phyloP scores from a whole-genome alignment of 305 asterid species.

The Solanum hybrid region DNA sequence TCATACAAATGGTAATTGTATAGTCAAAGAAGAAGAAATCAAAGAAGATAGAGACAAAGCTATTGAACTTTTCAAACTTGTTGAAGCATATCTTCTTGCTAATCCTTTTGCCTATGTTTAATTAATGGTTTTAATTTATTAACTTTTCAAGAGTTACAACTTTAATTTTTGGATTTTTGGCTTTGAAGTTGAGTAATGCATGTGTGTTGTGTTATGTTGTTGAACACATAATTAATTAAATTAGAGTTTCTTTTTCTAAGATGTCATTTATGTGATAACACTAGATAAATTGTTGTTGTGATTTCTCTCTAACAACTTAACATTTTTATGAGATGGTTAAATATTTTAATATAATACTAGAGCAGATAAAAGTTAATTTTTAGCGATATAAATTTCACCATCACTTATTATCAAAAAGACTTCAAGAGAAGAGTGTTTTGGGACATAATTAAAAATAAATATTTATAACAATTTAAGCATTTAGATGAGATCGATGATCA shows the following conservation, averaged over 20 bases:
- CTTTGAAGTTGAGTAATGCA: not conserved
- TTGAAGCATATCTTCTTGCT: conserved; percentile 29
- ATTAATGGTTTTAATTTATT: not conserved
- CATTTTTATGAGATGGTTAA: not conserved
- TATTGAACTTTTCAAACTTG: conserved; percentile 16
- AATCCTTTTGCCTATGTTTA: conserved; percentile 27
- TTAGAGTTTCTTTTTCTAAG: not conserved
- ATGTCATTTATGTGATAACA: not conserved
- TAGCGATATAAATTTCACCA: not conserved
- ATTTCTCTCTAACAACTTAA: not conserved
- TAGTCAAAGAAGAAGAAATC: conserved; percentile 52
- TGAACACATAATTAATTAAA: not conserved
- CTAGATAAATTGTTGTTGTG: not conserved
- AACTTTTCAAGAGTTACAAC: not conserved
- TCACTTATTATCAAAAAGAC: not conserved
- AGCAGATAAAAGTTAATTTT: not conserved
- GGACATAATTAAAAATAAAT: not conserved
- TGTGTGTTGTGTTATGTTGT: not conserved
- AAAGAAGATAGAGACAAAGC: conserved; percentile 27
- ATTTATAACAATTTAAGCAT: not conserved
- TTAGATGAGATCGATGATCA: not conserved
- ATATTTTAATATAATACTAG: not conserved
- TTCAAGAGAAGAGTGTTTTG: not conserved
- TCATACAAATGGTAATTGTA: conserved; percentile 39
- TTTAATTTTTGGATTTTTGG: not conserved